Evolutionary conservation across 176 grass and related monocot genomes (phyloP).

Genomic region (Rhynchospora tenuis): DNA sequence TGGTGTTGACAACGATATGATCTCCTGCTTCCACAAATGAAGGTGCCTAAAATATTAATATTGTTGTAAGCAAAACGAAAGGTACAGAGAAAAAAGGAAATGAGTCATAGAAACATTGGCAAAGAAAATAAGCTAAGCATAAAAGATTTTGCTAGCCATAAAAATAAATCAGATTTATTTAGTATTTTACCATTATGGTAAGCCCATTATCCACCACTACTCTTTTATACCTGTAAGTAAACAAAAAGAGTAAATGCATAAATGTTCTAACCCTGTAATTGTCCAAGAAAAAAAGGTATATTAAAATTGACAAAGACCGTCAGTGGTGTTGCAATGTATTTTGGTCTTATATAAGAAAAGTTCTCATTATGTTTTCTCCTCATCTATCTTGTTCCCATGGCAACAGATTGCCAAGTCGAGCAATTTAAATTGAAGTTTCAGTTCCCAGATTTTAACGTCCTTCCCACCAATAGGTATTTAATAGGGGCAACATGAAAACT

Average conservation of each 20-base stretch:
- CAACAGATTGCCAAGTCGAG: background rate
- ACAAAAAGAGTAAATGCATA: background rate
- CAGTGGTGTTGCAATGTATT: background rate
- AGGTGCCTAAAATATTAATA: slow-evolving; percentile 56
- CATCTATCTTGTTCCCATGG: background rate
- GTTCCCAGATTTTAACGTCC: background rate
- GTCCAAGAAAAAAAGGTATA: background rate
- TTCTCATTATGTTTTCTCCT: background rate
- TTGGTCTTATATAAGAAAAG: background rate
- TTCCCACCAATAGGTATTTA: background rate
- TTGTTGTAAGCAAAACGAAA: slow-evolving; percentile 17
- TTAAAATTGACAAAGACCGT: background rate
- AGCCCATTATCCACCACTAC: slow-evolving; percentile 88
- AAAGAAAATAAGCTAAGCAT: slow-evolving; percentile 21
- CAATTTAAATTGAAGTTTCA: background rate
- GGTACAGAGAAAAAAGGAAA: background rate
- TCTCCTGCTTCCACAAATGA: slow-evolving; percentile 77
- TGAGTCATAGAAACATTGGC: slow-evolving; percentile 7
- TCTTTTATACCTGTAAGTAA: slow-evolving; percentile 77
- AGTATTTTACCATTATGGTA: slow-evolving; percentile 71
- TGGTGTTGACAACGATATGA: slow-evolving; percentile 71
- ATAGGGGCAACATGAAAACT: background rate
- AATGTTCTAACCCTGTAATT: background rate
- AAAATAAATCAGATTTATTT: slow-evolving; percentile 13
- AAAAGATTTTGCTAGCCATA: background rate